Evolutionary conservation across 2,329 filamentous ascomycete genomes (phyloP).

Genomic region (Cladosporium halotolerans): DNA sequence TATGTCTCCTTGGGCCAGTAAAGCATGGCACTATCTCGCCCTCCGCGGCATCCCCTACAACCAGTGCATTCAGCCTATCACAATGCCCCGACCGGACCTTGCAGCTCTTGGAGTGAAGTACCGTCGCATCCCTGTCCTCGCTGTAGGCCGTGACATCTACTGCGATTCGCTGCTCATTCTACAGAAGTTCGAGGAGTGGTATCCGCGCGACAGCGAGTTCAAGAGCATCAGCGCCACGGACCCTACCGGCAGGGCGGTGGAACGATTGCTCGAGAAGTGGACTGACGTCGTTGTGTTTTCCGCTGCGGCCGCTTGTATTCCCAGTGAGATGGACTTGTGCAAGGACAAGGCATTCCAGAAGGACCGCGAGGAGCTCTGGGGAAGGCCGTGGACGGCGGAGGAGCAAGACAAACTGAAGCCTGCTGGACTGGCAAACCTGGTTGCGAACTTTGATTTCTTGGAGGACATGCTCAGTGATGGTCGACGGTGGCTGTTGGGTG

Average conservation of each 20-base stretch:
- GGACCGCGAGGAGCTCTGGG: conserved; percentile 17
- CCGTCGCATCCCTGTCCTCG: conserved; percentile 25
- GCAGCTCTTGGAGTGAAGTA: conserved; percentile 12
- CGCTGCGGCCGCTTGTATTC: conserved; percentile 10
- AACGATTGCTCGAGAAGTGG: conserved; percentile 15
- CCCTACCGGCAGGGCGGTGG: conserved; percentile 8
- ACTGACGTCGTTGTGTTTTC: conserved; percentile 12
- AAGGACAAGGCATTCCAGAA: conserved; percentile 13
- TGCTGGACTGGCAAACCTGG: conserved; percentile 14
- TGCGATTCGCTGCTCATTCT: conserved; percentile 27
- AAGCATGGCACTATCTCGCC: conserved; percentile 62
- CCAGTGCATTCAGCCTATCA: conserved; percentile 8
- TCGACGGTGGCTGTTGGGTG: conserved; percentile 17
- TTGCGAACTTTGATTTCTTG: conserved; percentile 17
- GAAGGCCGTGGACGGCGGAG: conserved; percentile 10
- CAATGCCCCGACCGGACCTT: conserved; percentile 13
- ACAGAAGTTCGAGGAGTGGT: conserved; percentile 24
- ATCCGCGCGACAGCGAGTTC: not conserved
- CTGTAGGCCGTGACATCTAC: conserved; percentile 29
- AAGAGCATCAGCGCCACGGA: conserved; percentile 1
- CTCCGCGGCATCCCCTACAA: conserved; percentile 57
- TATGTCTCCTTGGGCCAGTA: conserved; percentile 58
- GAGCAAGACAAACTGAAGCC: conserved; percentile 12
- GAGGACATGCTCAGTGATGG: conserved; percentile 21
- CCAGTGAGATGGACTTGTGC: conserved; percentile 8